phyloP scores from a whole-genome alignment of 495 filamentous ascomycete species.

The Podospora pseudocomata region DNA sequence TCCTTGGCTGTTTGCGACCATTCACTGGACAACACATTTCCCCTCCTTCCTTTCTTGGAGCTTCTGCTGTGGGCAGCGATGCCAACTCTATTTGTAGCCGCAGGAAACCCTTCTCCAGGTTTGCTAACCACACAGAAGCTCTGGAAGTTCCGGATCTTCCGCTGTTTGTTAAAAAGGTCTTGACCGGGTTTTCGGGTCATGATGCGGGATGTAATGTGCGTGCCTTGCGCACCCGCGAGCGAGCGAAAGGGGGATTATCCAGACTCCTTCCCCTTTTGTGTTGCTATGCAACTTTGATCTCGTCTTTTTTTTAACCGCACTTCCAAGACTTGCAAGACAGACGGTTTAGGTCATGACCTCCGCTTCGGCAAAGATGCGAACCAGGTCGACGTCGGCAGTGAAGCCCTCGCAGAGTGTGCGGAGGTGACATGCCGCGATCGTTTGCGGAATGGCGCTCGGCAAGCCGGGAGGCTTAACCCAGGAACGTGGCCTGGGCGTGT shows the following conservation, averaged over 20 bases:
- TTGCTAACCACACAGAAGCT: background rate
- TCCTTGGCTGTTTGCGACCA: background rate
- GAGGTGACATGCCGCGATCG: slow-evolving; percentile 24
- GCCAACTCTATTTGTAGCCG: background rate
- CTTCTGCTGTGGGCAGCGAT: too few species aligned
- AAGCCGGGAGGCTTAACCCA: slow-evolving; percentile 32
- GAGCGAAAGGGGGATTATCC: background rate
- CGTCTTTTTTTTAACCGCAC: background rate
- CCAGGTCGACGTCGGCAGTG: slow-evolving; percentile 6
- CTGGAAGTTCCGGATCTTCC: background rate
- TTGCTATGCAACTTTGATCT: slow-evolving; percentile 2
- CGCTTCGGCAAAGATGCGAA: background rate
- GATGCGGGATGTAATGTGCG: background rate
- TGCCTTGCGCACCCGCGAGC: background rate
- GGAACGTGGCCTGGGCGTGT: slow-evolving; percentile 17
- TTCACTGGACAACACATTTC: background rate
- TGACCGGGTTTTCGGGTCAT: slow-evolving; percentile 3
- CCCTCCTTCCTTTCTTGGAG: too few species aligned
- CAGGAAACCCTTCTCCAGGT: too few species aligned
- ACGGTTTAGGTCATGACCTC: background rate
- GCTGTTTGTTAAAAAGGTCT: background rate
- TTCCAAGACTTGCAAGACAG: background rate
- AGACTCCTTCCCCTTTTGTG: background rate
- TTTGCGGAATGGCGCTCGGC: slow-evolving; percentile 32
- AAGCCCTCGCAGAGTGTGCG: slow-evolving; percentile 10